Evolutionary conservation across 129 eudicot species (phyloP).

Genomic region (Flaveria linearis): DNA sequence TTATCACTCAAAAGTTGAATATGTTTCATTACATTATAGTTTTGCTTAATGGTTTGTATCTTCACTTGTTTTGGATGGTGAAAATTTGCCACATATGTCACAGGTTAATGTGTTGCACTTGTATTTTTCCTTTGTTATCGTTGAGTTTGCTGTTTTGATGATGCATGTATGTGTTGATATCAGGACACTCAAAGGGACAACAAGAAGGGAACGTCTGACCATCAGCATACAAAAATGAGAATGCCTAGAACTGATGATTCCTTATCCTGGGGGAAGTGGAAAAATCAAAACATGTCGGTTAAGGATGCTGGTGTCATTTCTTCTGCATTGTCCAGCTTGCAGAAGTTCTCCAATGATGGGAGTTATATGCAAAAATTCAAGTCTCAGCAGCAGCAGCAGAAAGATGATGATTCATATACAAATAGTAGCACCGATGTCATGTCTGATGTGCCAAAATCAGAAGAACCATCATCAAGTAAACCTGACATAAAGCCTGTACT

Average conservation of each 20-base stretch:
- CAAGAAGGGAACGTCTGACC: conserved; percentile 39
- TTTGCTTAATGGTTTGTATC: conserved; percentile 6
- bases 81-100: conserved; percentile 1
- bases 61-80: conserved; percentile 10
- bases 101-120: background rate
- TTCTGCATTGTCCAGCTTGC: conserved; percentile 71
- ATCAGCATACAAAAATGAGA: conserved; percentile 46
- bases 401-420: conserved; percentile 26
- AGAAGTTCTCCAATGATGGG: conserved; percentile 77
- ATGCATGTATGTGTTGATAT: conserved; percentile 22
- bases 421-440: conserved; percentile 31
- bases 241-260: conserved; percentile 77
- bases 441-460: conserved; percentile 25
- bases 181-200: conserved; percentile 42
- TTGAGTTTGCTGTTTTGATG: conserved; percentile 10
- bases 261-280: conserved; percentile 80
- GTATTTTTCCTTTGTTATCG: background rate
- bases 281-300: conserved; percentile 47
- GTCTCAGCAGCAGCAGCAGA: conserved; percentile 22
- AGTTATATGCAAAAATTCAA: conserved; percentile 54
- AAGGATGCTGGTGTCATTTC: conserved; percentile 68
- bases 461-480: conserved; percentile 33
- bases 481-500: conserved; percentile 41
- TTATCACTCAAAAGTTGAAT: background rate
- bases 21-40: background rate